Percentiles rank a stretch among this genome's conserved stretches.
Evolutionary conservation across 495 filamentous ascomycete genomes (phyloP).

Genomic region (Xylaria intraflava): DNA sequence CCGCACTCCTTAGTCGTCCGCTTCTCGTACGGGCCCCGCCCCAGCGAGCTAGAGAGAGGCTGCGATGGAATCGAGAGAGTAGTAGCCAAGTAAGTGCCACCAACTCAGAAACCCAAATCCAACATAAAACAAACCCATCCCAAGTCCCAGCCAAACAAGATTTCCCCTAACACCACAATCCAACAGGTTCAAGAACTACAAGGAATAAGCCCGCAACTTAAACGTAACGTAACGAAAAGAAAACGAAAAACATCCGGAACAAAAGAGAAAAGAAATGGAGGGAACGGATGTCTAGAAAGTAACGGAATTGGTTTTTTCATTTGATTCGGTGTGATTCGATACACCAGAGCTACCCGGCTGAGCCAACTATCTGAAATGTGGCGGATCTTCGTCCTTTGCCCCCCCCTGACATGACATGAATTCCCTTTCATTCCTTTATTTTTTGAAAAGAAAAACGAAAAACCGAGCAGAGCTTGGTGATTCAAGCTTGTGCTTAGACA

Average conservation of each 20-base stretch:
- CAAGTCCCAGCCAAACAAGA: too few relatives aligned
- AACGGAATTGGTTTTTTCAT: too few relatives aligned
- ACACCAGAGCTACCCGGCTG: too few relatives aligned
- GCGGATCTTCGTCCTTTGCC: not conserved
- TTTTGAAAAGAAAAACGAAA: not conserved
- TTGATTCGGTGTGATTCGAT: too few relatives aligned
- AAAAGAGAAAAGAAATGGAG: not conserved
- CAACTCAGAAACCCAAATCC: not conserved
- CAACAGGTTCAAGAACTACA: slow-evolving; percentile 17
- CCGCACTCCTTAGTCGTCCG: slow-evolving; percentile 52
- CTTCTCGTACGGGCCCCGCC: slow-evolving; percentile 82
- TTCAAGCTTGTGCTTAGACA: not conserved
- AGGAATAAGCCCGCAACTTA: not conserved
- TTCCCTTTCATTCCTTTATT: not conserved
- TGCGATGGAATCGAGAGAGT: slow-evolving; percentile 87
- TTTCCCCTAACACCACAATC: not conserved
- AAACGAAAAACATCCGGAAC: too few relatives aligned
- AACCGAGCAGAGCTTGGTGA: not conserved
- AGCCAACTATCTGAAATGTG: too few relatives aligned
- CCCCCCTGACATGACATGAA: too few relatives aligned
- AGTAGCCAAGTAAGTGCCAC: slow-evolving; percentile 58
- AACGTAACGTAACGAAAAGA: not conserved
- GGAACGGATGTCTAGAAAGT: not conserved
- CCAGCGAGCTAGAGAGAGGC: slow-evolving; percentile 79
- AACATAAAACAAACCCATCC: too few relatives aligned